Evolutionary conservation across 2,329 filamentous ascomycete genomes (phyloP), one percentile per base, ranked within the genome.

Genomic region (Colletotrichum tofieldiae): DNA sequence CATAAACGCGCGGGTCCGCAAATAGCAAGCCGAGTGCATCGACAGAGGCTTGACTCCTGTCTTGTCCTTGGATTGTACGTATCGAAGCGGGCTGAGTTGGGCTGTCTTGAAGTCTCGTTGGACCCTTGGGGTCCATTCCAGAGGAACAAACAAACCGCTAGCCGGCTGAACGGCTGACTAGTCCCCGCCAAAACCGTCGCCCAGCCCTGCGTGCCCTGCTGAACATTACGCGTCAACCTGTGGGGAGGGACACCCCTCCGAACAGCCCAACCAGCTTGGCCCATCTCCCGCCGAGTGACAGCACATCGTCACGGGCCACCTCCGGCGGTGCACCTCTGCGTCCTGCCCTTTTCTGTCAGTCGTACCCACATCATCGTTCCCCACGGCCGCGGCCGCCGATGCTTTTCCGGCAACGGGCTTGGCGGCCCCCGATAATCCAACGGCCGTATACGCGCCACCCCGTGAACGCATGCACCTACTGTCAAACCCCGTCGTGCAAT

Each of bases 171-270:
- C 45, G 43, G 52, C 52, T 23, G 11, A 12, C 18, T n/a, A 55
- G 52, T 35, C 29, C 29, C 58, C 26, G 35, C 58, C 47, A 62
- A 45, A 47, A 29, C 23, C 16, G 26, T 29, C 47, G 26, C 45
- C 49, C 56, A 70, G 61, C 67, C 61, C 61, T 62, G 37, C 56
- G 23, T 45, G 47, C 37, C 59, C 54, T 64, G 59, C 65, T 60
- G 29, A 51, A 59, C 59, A 72, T 73, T 67, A 72, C 68, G 72
- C 72, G 72, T 73, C 68, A 59, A 65, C 52, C 45, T 63, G 67
- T 63, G 63, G 61, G 61, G 71, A 23, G 29, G 26, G 29, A 23
- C 20, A 32, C 51, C 14, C 49, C 43, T 56, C 64, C 49, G 14
- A 56, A 12, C 60, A 23, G 37, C 65, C 65, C 56, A 61, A 65